A percentile compares a stretch with the other conserved stretches of the same genome.
phyloP scores from a whole-genome alignment of 352 stramenopile species.

The Thalassiosira livingstoniorum region DNA sequence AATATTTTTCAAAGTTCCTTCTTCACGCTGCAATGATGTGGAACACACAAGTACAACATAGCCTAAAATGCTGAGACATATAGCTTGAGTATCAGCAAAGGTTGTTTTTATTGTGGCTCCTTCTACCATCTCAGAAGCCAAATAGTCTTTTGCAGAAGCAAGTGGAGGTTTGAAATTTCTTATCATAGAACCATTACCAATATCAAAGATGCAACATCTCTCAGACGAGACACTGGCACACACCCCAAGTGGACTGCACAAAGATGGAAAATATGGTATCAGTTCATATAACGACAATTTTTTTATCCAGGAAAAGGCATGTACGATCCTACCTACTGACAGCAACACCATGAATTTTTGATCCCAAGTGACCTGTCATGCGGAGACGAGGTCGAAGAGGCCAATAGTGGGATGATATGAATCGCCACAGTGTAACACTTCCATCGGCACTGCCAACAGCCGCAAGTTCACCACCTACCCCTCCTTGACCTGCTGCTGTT shows the following conservation, averaged over 20 bases:
- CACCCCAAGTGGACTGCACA: conserved; percentile 77
- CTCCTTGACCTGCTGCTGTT: conserved; percentile 79
- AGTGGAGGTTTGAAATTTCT: conserved; percentile 75
- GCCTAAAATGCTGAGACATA: conserved; percentile 79
- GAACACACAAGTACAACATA: conserved; percentile 83
- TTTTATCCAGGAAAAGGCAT: no score
- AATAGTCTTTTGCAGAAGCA: conserved; percentile 35
- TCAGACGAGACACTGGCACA: conserved; percentile 77
- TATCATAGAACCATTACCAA: conserved; percentile 85
- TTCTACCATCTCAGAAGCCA: conserved; percentile 47
- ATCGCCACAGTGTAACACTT: conserved; percentile 82
- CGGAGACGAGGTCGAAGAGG: conserved; percentile 78
- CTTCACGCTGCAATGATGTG: conserved; percentile 59
- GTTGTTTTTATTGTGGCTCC: conserved; percentile 22
- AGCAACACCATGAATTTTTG: conserved; percentile 70
- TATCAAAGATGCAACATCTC: conserved; percentile 80
- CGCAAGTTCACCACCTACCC: conserved; percentile 84
- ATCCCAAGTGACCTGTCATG: conserved; percentile 75
- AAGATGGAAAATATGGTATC: no score
- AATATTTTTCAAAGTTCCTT: conserved; percentile 58
- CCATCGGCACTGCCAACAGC: conserved; percentile 84
- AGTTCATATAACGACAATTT: no score
- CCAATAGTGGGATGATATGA: conserved; percentile 86
- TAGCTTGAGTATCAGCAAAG: conserved; percentile 75
- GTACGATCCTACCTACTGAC: no score